These are phyloP conservation scores for Flaveria sonorensis DNA, from an alignment of 129 eudicot genomes.

Conservation along the genomic window DNA sequence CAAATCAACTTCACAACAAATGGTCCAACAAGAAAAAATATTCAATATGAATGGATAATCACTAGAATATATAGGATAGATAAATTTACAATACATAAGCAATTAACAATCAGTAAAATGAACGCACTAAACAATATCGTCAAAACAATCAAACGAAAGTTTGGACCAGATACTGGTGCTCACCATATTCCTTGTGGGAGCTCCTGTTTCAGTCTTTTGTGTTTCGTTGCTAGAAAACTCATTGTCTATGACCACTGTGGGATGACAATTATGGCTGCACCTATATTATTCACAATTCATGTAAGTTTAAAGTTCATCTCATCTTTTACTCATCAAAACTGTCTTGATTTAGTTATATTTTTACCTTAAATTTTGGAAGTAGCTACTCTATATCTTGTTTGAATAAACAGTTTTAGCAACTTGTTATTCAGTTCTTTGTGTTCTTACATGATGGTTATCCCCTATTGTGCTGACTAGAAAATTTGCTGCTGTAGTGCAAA, in stretches of 20 bases:
- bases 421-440: constrained; percentile 10
- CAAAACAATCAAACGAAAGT: constrained; percentile 1
- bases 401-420: constrained; percentile 14
- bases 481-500: too few species aligned
- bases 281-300: constrained; percentile 64
- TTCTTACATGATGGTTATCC: constrained; percentile 13
- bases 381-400: not conserved
- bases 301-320: constrained; percentile 42
- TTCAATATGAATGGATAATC: too few species aligned
- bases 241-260: constrained; percentile 63
- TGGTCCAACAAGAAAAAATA: too few species aligned
- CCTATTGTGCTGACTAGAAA: constrained; percentile 6
- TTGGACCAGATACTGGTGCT: constrained; percentile 90
- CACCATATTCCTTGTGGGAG: constrained; percentile 82
- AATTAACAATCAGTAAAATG: too few species aligned
- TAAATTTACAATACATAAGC: too few species aligned
- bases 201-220: constrained; percentile 82
- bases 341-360: too few species aligned
- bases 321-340: too few species aligned
- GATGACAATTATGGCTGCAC: constrained; percentile 65
- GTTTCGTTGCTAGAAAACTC: constrained; percentile 80
- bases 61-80: too few species aligned
- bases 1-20: too few species aligned
- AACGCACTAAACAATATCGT: too few species aligned
- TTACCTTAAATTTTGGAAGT: not conserved